phyloP scores from a whole-genome alignment of 495 filamentous ascomycete species.

The Aspergillus diversus region DNA sequence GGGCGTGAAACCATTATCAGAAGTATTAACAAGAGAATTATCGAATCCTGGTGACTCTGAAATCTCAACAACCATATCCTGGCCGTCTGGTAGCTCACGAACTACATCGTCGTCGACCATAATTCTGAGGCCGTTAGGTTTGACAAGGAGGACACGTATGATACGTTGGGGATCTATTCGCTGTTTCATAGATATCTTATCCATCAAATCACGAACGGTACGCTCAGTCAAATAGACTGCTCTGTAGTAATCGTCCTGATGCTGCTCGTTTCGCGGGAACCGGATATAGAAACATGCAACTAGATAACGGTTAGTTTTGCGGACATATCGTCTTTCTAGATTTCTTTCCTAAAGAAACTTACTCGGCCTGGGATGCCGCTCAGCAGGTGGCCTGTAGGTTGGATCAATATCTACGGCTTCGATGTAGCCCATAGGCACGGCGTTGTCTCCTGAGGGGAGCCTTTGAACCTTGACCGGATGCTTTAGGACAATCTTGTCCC shows the following conservation, averaged over 20 bases:
- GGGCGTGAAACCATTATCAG: slow-evolving; percentile 21
- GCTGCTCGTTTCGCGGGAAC: slow-evolving; percentile 53
- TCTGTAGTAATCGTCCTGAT: slow-evolving; percentile 70
- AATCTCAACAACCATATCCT: slow-evolving; percentile 80
- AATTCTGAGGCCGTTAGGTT: slow-evolving; percentile 73
- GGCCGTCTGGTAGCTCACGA: slow-evolving; percentile 79
- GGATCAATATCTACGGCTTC: slow-evolving; percentile 90
- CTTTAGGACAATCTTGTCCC: slow-evolving; percentile 26
- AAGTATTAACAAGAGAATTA: slow-evolving; percentile 5
- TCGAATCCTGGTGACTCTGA: slow-evolving; percentile 37
- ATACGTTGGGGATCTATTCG: slow-evolving; percentile 75
- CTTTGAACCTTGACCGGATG: slow-evolving; percentile 53
- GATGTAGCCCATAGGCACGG: slow-evolving; percentile 72
- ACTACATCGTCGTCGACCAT: slow-evolving; percentile 91
- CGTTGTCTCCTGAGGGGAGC: slow-evolving; percentile 46
- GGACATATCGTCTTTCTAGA: neutral
- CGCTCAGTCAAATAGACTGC: slow-evolving; percentile 85
- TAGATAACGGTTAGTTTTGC: slow-evolving; percentile 20
- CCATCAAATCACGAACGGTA: slow-evolving; percentile 71
- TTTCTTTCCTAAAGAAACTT: slow-evolving; percentile 31
- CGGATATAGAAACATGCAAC: slow-evolving; percentile 90
- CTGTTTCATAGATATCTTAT: slow-evolving; percentile 75
- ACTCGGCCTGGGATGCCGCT: slow-evolving; percentile 70
- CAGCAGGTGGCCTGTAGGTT: slow-evolving; percentile 77
- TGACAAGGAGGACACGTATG: slow-evolving; percentile 69